Evolutionary conservation across 2,329 filamentous ascomycete genomes (phyloP), one percentile per base, ranked within the genome.

Genomic region (Fusarium ramigenum): DNA sequence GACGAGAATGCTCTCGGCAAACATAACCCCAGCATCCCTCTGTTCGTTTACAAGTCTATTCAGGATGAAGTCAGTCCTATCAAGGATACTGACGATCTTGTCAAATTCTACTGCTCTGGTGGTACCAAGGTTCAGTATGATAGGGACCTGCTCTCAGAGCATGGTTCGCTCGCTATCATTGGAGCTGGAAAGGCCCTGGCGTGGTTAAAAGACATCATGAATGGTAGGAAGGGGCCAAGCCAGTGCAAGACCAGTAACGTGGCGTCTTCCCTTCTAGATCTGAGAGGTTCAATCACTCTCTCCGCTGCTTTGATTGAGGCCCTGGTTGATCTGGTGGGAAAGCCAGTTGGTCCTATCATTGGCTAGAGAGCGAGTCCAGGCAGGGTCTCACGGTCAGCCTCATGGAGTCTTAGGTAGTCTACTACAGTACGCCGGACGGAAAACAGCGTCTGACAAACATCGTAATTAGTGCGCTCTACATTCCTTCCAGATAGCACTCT

Each of bases 351-450:
- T 6, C 46, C 46, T n/a, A 30, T 49, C 4, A 30, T 49, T 16
- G 46, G 46, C 5, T 49, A 49, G 46, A 12, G 21, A 30, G 4
- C 7, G 3, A 11, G 3, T 7, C 14, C 14, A n/a, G 19, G 3
- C 19, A 12, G 19, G 3, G 19, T 18, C 9, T 49, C 28, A n/a
- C 3, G 11, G 9, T 4, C 34, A 36, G 12, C 14, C 32, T 34
- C 14, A 16, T 5, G 5, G 7, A 19, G 25, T 46, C 15, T 36
- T 36, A 11, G 9, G 4, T 10, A 21, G 43, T 46, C 5, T 30
- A 21, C 4, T 12, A 44, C 7, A 44, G 16, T 25, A 44, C 18
- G 4, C 1, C 0, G 18, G 4, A 10, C 5, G 14, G 3, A 10
- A 4, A 7, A 9, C 9, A 15, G 19, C 14, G 44, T 11, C 19